A percentile compares a stretch with the other conserved stretches of the same genome.
phyloP scores from a whole-genome alignment of 306 rosid genomes.

The Acacia confusa region DNA sequence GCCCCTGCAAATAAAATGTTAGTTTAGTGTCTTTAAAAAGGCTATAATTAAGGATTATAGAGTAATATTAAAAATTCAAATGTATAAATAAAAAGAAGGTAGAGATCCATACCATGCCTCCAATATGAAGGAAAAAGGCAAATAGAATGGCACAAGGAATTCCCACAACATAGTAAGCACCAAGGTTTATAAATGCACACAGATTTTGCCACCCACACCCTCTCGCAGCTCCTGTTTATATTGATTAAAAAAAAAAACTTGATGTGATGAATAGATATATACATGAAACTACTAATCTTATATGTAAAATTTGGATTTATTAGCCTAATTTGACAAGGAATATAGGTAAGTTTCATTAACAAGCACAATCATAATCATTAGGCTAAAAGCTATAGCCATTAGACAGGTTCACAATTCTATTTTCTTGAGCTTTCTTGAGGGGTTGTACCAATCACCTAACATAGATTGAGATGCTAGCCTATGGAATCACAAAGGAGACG shows the following conservation, averaged over 20 bases:
- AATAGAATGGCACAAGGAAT: conserved; percentile 56
- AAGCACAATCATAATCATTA: too few species aligned
- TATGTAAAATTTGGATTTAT: too few species aligned
- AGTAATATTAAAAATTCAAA: neutral
- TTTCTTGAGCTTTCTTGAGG: too few species aligned
- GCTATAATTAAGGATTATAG: neutral
- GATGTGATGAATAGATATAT: too few species aligned
- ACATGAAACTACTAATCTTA: too few species aligned
- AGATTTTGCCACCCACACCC: conserved; percentile 80
- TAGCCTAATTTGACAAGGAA: neutral
- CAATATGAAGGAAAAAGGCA: conserved; percentile 54
- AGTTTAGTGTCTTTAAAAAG: neutral
- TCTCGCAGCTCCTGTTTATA: conserved; percentile 58
- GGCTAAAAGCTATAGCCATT: too few species aligned
- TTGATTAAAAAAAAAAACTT: too few species aligned
- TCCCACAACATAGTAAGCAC: conserved; percentile 62
- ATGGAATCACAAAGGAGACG: too few species aligned
- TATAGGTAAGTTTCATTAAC: neutral
- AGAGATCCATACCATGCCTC: conserved; percentile 51
- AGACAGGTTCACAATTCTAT: too few species aligned
- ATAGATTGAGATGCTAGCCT: too few species aligned
- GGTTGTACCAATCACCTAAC: too few species aligned
- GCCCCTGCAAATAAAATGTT: conserved; percentile 39
- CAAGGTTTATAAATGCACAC: conserved; percentile 58
- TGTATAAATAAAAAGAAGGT: neutral